Conservation (phyloP, 2,329 filamentous ascomycete genomes). For the Penicillium sp. region DNA sequence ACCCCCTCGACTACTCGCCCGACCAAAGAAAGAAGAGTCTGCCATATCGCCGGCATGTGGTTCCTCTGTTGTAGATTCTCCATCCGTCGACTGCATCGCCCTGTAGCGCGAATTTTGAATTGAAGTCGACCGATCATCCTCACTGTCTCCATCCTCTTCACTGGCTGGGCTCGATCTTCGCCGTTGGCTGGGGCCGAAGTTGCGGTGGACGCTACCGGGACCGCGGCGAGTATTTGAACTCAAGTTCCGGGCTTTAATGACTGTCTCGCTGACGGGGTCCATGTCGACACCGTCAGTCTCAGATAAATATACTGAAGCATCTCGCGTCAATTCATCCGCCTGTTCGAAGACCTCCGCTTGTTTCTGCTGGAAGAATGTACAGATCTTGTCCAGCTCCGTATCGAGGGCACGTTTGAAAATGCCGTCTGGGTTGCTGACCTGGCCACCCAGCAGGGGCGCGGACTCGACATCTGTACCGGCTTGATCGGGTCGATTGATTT, state of each 20-base stretch:
- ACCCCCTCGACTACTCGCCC: constrained; percentile 18
- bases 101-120: constrained; percentile 9
- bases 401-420: constrained; percentile 78
- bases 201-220: constrained; percentile 50
- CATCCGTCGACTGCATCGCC: constrained; percentile 23
- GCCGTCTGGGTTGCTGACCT: constrained; percentile 63
- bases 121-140: constrained; percentile 48
- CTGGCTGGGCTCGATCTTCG: constrained; percentile 45
- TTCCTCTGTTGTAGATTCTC: constrained; percentile 27
- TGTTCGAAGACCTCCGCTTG: constrained; percentile 82
- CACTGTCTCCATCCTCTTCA: constrained; percentile 50
- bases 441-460: constrained; percentile 66
- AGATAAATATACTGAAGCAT: constrained; percentile 63
- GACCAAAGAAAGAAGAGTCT: constrained; percentile 31
- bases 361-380: constrained; percentile 82
- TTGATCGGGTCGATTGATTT: constrained; percentile 55
- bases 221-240: constrained; percentile 41
- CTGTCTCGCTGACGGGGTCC: constrained; percentile 39
- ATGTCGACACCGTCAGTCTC: constrained; percentile 46
- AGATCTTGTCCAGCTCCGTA: constrained; percentile 88
- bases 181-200: constrained; percentile 42
- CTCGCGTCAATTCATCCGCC: constrained; percentile 66
- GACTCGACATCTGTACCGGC: constrained; percentile 68
- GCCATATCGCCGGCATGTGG: constrained; percentile 29
- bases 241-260: constrained; percentile 39